Base-by-base conservation (phyloP, 164 flowering plant species). In the Santalum album region DNA sequence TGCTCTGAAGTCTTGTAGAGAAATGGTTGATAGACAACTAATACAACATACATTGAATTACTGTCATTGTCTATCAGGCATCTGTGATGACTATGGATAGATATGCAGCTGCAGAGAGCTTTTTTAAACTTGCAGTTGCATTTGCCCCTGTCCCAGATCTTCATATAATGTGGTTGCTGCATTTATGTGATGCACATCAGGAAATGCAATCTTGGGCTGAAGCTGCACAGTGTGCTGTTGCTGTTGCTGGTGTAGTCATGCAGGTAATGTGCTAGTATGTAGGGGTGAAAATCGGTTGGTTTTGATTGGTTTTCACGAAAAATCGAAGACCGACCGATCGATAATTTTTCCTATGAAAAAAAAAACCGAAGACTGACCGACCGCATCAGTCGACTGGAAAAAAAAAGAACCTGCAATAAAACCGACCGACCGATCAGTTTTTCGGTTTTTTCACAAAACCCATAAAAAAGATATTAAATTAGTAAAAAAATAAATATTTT, bases 121-220 rank as follows among this genome's bases (percentile, higher is more conserved):
- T 85, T 64, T 76, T 81, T 61, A 87, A 78, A 70, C 96, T 94
- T 60, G 97, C 92, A 51, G 76, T 87, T 80, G 99, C 99, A 36
- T 94, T 90, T 77, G 87, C 99, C 18, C 90, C 96, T 49, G 99
- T 94, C 32, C 99, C 99, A 22, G 99, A 94, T 82, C 99, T 94
- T 67, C 99, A 94, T 64, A 94, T 94, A 49, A 94, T 94, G 99
- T 94, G 99, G 97, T 71, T 94, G 27, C 72, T 94, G 55, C 99
- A 94, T 77, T 69, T 92, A 59, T 89, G 99, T 75, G 99, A 92
- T 70, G 94, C 97, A 19, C 99, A 92, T 74, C 99, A 92, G 66
- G 97, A 92, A 77, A 92, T 92, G 95, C 99, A 92, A 57, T 89
- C 97, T 24, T 92, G 97, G 97, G 97, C 99, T 55, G 99, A 92